Evolutionary conservation across 148 eudicot species (phyloP), one percentile per base, ranked within the genome.

Genomic region (Agrostemma githago): DNA sequence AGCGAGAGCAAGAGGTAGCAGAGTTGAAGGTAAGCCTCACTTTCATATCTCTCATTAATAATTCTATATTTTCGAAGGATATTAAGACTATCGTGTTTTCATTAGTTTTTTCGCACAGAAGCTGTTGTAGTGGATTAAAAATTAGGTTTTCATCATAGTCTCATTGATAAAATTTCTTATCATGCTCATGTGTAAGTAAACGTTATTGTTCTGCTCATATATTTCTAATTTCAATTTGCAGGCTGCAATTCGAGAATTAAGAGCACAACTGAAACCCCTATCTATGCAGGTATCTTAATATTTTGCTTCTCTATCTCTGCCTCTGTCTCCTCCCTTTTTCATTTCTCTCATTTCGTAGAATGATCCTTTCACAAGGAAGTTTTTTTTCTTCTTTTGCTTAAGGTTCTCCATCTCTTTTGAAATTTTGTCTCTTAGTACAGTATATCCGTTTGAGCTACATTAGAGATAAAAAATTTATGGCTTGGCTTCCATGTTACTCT

Each of bases 1-100:
- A 96, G 75, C 88, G 97, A 42, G 99, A 96, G 80, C 97, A 92
- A 86, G 99, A 96, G 86, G 89, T 96, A 75, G 93, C 99, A 74
- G 97, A 96, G 70, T 78, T 96, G 79, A 96, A 92, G 96, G 99
- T 92, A 62, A 70, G 80, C 57, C 67, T 53, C 58, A 57, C 41
- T 61, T 70, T 51, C 62, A 37, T 53, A 46, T 17, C 20, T 15
- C 19, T 38, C 46, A 11, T 38, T 38, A 37, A 6, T 26, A 26
- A 26, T 26, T 26, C 44, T 64, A 17, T 38, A 44, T 37, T 12
- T 38, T 38, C 14, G 37, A 38, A 8, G 12, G 42, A 37, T 37
- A 5, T 34, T 38, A 62, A 64, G 68, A 38, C 39, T 38, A 0
- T 8, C 34, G 34, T 34, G 7, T 38, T 38, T 39, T 17, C 19